Conservation (phyloP, 176 grass and related monocot species). For the Tillandsia fasciculata region DNA sequence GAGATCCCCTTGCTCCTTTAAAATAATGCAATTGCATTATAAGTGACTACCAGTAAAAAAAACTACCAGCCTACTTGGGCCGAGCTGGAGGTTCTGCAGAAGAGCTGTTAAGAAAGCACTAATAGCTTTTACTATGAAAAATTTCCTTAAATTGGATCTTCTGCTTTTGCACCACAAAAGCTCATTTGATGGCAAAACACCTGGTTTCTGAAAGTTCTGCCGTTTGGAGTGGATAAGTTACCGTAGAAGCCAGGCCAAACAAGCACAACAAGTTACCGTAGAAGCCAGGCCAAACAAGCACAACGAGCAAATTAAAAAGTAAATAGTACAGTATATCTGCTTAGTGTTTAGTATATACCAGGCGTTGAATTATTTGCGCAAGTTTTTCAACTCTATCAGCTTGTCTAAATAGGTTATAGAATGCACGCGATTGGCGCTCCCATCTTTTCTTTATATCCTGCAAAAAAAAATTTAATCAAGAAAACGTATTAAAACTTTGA, state of each 20-base stretch:
- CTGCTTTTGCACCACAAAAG: not conserved
- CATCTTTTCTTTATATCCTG: conserved; percentile 92
- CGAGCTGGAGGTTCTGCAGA: too few species aligned
- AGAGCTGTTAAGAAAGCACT: too few species aligned
- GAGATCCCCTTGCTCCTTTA: conserved; percentile 94
- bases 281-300: conserved; percentile 1
- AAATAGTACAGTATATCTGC: conserved; percentile 1
- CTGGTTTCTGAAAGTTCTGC: too few species aligned
- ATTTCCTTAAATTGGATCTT: too few species aligned
- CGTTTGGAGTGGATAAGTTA: too few species aligned
- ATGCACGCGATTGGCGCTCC: conserved; percentile 88
- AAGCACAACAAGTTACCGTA: conserved; percentile 2
- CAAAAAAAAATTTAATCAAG: conserved; percentile 2
- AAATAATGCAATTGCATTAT: conserved; percentile 7
- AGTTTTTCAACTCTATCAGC: conserved; percentile 96
- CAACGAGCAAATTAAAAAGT: conserved; percentile 6
- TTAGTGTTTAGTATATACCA: conserved; percentile 34
- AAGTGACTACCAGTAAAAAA: not conserved
- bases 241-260: not conserved
- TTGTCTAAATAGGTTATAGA: conserved; percentile 94
- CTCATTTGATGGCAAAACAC: too few species aligned
- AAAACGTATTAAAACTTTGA: conserved; percentile 7
- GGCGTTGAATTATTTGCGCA: conserved; percentile 70
- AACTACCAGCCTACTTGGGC: too few species aligned
- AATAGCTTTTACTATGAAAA: too few species aligned